Evolutionary conservation across 2,329 filamentous ascomycete species (phyloP).

Genomic region (Aureobasidium pullulans): DNA sequence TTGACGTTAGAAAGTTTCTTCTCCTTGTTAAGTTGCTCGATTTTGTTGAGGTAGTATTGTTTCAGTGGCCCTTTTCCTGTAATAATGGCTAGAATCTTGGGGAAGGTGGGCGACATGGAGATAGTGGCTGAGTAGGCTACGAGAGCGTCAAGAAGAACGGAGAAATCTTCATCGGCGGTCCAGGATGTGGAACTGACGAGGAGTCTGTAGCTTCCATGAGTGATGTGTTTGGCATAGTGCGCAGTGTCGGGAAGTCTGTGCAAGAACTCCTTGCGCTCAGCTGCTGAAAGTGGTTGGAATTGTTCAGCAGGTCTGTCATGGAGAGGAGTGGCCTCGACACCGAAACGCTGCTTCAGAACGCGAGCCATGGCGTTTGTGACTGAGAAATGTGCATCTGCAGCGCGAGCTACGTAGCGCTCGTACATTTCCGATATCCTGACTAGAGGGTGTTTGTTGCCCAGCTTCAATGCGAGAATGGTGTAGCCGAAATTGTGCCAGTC

Average conservation of each 20-base stretch:
- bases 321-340: conserved; percentile 57
- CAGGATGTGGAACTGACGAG: conserved; percentile 93
- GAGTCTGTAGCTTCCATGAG: conserved; percentile 48
- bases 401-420: conserved; percentile 63
- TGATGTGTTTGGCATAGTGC: conserved; percentile 45
- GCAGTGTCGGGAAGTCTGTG: conserved; percentile 57
- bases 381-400: conserved; percentile 68
- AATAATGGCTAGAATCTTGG: conserved; percentile 76
- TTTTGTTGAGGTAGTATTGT: conserved; percentile 61
- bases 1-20: conserved; percentile 62
- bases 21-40: conserved; percentile 52
- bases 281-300: conserved; percentile 61
- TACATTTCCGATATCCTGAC: conserved; percentile 71
- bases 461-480: conserved; percentile 71
- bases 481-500: conserved; percentile 99
- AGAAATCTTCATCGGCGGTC: conserved; percentile 96
- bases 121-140: conserved; percentile 58
- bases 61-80: conserved; percentile 90
- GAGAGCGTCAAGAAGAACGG: conserved; percentile 74
- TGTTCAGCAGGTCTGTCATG: conserved; percentile 81
- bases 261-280: conserved; percentile 54
- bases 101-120: conserved; percentile 40
- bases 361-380: conserved; percentile 85
- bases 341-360: conserved; percentile 61
- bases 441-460: conserved; percentile 61